These are phyloP conservation scores for Coccomyxa subellipsoidea DNA, from an alignment of 163 green algal species.

Conservation along the genomic window DNA sequence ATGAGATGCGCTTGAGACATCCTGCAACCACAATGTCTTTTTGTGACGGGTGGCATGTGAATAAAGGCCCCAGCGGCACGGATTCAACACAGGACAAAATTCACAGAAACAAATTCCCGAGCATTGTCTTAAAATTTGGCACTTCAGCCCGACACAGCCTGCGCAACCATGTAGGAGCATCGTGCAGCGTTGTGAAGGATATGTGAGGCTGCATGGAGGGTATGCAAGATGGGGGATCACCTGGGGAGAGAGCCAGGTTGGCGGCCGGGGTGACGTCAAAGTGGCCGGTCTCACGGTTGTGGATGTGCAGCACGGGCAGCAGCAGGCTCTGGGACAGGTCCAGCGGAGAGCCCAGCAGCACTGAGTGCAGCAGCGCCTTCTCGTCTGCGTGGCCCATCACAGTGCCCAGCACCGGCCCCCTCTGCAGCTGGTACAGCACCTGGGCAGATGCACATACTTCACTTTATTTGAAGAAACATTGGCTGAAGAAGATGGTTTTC, in stretches of 20 bases:
- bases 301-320: conserved; percentile 21
- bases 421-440: conserved; percentile 51
- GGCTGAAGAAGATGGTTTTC: background rate
- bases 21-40: no score
- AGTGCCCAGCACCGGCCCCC: conserved; percentile 43
- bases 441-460: conserved; percentile 21
- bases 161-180: no score
- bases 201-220: no score
- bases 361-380: conserved; percentile 31
- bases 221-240: background rate
- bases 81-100: no score
- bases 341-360: conserved; percentile 39
- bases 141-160: no score
- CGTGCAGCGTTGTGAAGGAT: no score
- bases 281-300: background rate
- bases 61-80: no score
- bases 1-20: no score
- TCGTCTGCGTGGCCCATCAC: conserved; percentile 42
- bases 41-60: no score
- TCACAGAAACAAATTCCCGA: no score
- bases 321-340: conserved; percentile 30
- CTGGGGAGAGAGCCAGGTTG: conserved; percentile 3
- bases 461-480: conserved; percentile 1
- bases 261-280: conserved; percentile 6
- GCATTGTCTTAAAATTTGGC: no score